These are phyloP conservation scores for Trichoderma reesei DNA, from an alignment of 495 filamentous ascomycete species.

Conservation along the genomic window DNA sequence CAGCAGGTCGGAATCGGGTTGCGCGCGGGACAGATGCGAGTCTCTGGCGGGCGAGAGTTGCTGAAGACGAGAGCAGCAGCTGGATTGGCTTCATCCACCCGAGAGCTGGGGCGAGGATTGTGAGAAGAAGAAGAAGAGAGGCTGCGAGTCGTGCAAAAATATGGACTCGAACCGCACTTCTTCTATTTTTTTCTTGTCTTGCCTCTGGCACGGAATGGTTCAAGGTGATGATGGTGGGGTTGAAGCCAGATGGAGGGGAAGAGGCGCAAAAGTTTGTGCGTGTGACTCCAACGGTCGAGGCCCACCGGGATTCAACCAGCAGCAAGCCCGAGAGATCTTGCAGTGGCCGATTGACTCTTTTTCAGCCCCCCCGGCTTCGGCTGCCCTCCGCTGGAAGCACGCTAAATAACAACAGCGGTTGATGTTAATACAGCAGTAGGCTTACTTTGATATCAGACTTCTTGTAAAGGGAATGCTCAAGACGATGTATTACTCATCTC, in stretches of 20 bases:
- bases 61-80: background rate
- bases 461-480: too few relatives aligned
- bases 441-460: too few relatives aligned
- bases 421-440: too few relatives aligned
- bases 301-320: background rate
- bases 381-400: background rate
- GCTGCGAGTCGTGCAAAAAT: conserved; percentile 11
- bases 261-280: conserved; percentile 4
- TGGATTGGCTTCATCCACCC: conserved; percentile 11
- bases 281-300: background rate
- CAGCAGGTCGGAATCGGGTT: background rate
- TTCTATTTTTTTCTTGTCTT: too few relatives aligned
- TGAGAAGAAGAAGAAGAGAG: background rate
- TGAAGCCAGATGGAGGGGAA: background rate
- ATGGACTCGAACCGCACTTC: conserved; percentile 6
- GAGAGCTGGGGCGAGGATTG: too few relatives aligned
- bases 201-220: conserved; percentile 10
- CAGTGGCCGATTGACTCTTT: conserved; percentile 3
- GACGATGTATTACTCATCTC: too few relatives aligned
- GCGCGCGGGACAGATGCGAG: background rate
- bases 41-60: background rate
- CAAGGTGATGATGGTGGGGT: too few relatives aligned
- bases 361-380: conserved; percentile 6
- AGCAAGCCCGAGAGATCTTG: too few relatives aligned
- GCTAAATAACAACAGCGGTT: too few relatives aligned